Conservation (phyloP, 192 early-diverging fungal genomes). For the Gryganskiella cystojenkinii region DNA sequence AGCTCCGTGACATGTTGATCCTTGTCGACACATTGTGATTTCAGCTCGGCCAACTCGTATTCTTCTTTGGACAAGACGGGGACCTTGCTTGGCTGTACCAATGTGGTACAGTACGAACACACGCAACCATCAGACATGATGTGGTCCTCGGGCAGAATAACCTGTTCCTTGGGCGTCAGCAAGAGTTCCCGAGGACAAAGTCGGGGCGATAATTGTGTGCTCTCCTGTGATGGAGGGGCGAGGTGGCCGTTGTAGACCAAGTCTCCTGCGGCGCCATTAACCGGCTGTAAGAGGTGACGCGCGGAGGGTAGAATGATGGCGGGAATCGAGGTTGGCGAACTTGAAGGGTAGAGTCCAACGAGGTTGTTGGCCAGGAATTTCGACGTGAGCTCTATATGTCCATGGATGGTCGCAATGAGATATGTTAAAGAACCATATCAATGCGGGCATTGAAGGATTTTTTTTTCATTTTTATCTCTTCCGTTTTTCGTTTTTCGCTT, state of each 20-base stretch:
- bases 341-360: conserved; percentile 31
- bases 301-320: conserved; percentile 28
- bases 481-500: neutral
- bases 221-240: no score
- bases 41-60: conserved; percentile 40
- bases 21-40: conserved; percentile 38
- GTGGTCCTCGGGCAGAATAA: conserved; percentile 22
- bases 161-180: conserved; percentile 10
- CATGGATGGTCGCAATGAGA: neutral
- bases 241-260: no score
- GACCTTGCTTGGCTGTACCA: conserved; percentile 24
- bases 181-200: conserved; percentile 11
- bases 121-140: conserved; percentile 10
- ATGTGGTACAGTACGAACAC: conserved; percentile 23
- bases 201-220: no score
- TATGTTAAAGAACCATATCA: no score
- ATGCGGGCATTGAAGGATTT: neutral
- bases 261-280: no score
- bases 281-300: neutral
- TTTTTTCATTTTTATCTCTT: no score
- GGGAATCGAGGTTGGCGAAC: conserved; percentile 19
- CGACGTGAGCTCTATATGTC: conserved; percentile 21
- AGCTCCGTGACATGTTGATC: conserved; percentile 35
- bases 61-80: conserved; percentile 26
- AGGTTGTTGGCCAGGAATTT: conserved; percentile 33